phyloP scores from a whole-genome alignment of 768 basidiomycete species.

The Amanita polypyramis region DNA sequence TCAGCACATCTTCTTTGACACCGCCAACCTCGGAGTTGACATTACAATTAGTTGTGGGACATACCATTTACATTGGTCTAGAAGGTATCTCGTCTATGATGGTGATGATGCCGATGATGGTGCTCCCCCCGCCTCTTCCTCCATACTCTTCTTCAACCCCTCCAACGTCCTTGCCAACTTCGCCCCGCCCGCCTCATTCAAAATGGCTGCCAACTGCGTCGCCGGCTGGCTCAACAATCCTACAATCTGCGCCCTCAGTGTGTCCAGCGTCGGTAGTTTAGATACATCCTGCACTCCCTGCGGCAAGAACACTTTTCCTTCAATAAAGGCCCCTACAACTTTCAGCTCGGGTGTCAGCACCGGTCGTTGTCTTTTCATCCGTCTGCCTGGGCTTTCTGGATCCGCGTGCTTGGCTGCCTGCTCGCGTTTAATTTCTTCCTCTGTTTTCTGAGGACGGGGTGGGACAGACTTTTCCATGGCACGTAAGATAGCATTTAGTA shows the following conservation, averaged over 20 bases:
- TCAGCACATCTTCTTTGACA: too few species aligned
- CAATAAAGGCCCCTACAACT: slow-evolving; percentile 72
- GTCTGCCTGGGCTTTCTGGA: slow-evolving; percentile 58
- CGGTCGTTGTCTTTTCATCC: slow-evolving; percentile 49
- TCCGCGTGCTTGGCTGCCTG: slow-evolving; percentile 49
- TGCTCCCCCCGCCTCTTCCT: slow-evolving; percentile 24
- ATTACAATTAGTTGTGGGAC: too few species aligned
- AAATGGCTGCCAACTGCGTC: slow-evolving; percentile 58
- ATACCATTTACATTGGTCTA: too few species aligned
- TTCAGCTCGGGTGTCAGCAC: slow-evolving; percentile 53
- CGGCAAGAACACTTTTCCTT: slow-evolving; percentile 58
- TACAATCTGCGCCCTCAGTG: slow-evolving; percentile 72
- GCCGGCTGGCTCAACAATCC: slow-evolving; percentile 73
- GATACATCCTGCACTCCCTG: slow-evolving; percentile 51
- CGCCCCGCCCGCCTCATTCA: slow-evolving; percentile 64
- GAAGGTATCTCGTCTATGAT: neutral
- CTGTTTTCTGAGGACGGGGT: slow-evolving; percentile 39
- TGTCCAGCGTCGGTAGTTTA: slow-evolving; percentile 69
- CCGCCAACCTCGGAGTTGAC: too few species aligned
- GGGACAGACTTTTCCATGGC: slow-evolving; percentile 61
- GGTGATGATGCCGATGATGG: neutral
- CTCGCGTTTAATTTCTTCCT: slow-evolving; percentile 38
- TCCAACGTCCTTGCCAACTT: slow-evolving; percentile 63
- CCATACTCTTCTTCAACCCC: slow-evolving; percentile 59
- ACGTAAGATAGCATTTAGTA: slow-evolving; percentile 55